Base-by-base conservation (phyloP, 2,329 filamentous ascomycete genomes). In the Aureobasidium sp. region DNA sequence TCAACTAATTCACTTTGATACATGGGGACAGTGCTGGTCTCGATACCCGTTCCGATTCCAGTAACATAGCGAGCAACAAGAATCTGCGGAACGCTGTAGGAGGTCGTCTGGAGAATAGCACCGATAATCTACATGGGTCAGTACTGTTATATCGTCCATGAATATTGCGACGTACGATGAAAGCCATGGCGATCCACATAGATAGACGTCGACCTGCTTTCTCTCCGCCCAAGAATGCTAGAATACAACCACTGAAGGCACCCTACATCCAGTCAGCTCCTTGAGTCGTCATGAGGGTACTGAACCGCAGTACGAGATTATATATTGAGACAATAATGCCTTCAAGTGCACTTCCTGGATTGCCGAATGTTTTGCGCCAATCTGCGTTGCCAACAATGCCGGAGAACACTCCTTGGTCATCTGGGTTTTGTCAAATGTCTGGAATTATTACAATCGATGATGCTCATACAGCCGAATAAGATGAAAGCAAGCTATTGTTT, bases 31-130 rank as follows among this genome's bases (percentile, higher is more conserved):
- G 77, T 80, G 0, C 73, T 75, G 37, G 77, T 80, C 17, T 66
- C 64, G 41, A 78, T 74, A 10, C 79, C 79, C 46, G 78, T 76
- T 0, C 79, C 79, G 9, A 80, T 66, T 5, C 80, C 80, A 0
- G 80, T 76, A 10, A 82, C 72, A 32, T 80, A 74, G 13, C 80
- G 72, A 2, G 76, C 80, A 8, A 79, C 71, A 39, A 80, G 75
- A 62, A 80, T 72, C 60, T 79, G 78, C 0, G 76, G 66, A 5
- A 76, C 73, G n/a, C 70, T 72, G 64, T 74, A 79, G 1, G 77
- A 75, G 0, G 76, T 72, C 2, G 76, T 73, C 67, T 81, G 79
- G 3, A 82, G 70, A 3, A 76, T 65, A 2, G 78, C 78, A 5
- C 79, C 80, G 36, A 71, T 64, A n/a, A 73, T 71, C 69, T 71